Evolutionary conservation across 192 early-diverging fungal species (phyloP), one percentile per base, ranked within the genome.

Genomic region (Chytriomyces sp.): DNA sequence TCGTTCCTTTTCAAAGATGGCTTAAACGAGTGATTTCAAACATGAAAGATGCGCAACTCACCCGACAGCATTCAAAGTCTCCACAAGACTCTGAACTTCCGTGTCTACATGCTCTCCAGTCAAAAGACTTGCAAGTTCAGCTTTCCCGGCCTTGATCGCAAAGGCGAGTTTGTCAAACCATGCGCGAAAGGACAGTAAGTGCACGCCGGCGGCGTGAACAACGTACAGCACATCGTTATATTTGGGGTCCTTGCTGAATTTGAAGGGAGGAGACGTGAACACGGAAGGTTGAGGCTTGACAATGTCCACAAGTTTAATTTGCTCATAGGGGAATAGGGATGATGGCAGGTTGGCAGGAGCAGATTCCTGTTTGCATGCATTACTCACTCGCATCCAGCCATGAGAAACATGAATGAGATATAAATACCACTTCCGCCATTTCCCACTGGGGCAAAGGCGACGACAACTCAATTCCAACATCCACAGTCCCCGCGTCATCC

Each of bases 11-110:
- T 22, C 44, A n/a, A n/a, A n/a, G n/a, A n/a, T n/a, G n/a, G n/a
- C n/a, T n/a, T n/a, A n/a, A n/a, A n/a, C n/a, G n/a, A n/a, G n/a
- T n/a, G n/a, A n/a, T n/a, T n/a, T n/a, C n/a, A n/a, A n/a, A n/a
- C n/a, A n/a, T n/a, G n/a, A n/a, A n/a, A n/a, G n/a, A n/a, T n/a
- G n/a, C n/a, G n/a, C n/a, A n/a, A n/a, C 44, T 49, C 44, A n/a
- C 3, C 14, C 44, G 63, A 52, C 10, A 26, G 28, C 63, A 52
- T n/a, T 19, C n/a, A 49, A 32, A 32, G 52, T 14, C 0, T 70
- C 68, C 25, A 70, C 37, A 12, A 59, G 34, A 26, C 55, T 28
- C 53, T 70, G 55, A 14, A 70, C 39, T 25, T 70, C 57, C 12
- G 41, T 59, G 8, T n/a, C 30, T 19, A 68, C 52, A 34, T 68